These are phyloP conservation scores for Gypsophila paniculata DNA, from an alignment of 179 eudicot species.

Conservation along the genomic window DNA sequence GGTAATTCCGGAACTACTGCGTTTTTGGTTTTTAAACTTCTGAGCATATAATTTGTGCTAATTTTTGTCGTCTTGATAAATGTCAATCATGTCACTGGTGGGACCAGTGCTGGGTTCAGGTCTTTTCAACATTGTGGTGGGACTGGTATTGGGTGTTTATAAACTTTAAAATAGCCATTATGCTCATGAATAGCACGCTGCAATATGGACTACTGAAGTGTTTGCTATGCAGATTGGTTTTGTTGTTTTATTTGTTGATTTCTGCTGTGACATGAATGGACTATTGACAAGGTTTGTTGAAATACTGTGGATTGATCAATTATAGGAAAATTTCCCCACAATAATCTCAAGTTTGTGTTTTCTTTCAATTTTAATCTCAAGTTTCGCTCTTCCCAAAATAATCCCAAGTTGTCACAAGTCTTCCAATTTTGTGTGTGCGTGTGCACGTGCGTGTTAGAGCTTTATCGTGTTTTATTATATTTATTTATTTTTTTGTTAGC, in stretches of 20 bases:
- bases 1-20: conserved; percentile 36
- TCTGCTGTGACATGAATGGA: background rate
- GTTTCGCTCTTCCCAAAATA: no score
- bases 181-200: background rate
- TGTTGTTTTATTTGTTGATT: background rate
- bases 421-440: no score
- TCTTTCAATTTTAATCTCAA: no score
- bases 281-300: background rate
- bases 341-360: no score
- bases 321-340: no score
- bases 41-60: conserved; percentile 2
- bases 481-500: background rate
- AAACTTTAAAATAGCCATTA: background rate
- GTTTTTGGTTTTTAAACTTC: conserved; percentile 8
- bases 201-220: background rate
- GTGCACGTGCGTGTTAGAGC: background rate
- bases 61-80: background rate
- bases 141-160: no score
- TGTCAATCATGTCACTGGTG: background rate
- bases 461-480: background rate
- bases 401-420: no score
- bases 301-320: background rate
- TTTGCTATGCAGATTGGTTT: background rate
- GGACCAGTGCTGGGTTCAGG: background rate
- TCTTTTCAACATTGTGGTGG: background rate